These are phyloP conservation scores for Phytophthora multivora DNA, from an alignment of 352 stramenopile genomes.

Conservation along the genomic window DNA sequence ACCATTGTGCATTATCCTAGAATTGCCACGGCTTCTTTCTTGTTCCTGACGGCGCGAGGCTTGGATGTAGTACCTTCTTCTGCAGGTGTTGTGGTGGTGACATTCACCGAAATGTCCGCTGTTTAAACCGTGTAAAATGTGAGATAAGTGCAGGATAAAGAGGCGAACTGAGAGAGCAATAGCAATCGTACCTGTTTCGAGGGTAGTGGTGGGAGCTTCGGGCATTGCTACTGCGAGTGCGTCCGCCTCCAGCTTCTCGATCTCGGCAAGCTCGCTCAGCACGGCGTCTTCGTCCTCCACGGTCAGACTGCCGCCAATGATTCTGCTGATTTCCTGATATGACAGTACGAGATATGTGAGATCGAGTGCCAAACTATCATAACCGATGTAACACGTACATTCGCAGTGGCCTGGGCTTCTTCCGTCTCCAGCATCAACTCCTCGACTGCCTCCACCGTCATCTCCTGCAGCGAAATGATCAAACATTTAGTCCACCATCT, in stretches of 20 bases:
- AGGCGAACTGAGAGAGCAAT: neutral
- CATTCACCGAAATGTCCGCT: conserved; percentile 21
- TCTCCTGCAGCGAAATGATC: conserved; percentile 52
- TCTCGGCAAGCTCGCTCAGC: conserved; percentile 83
- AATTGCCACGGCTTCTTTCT: conserved; percentile 42
- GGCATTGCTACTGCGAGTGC: conserved; percentile 61
- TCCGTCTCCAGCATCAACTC: conserved; percentile 90
- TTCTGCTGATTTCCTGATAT: conserved; percentile 82
- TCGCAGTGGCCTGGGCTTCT: conserved; percentile 79
- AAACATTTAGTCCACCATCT: neutral
- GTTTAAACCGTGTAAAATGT: neutral
- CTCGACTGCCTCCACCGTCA: conserved; percentile 87
- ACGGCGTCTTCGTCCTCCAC: conserved; percentile 88
- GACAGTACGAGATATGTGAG: conserved; percentile 1
- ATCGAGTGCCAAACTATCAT: neutral
- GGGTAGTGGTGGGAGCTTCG: conserved; percentile 48
- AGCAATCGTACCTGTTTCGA: conserved; percentile 47
- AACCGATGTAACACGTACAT: conserved; percentile 44
- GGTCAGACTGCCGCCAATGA: conserved; percentile 79
- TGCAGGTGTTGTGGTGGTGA: conserved; percentile 11
- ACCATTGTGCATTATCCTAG: conserved; percentile 30
- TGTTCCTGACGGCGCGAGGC: conserved; percentile 16
- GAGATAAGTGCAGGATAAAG: neutral
- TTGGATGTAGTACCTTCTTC: conserved; percentile 13
- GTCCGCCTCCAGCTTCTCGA: conserved; percentile 74